Conservation (phyloP, 116 monocot genomes). For the Dioscorea cayenensis region DNA sequence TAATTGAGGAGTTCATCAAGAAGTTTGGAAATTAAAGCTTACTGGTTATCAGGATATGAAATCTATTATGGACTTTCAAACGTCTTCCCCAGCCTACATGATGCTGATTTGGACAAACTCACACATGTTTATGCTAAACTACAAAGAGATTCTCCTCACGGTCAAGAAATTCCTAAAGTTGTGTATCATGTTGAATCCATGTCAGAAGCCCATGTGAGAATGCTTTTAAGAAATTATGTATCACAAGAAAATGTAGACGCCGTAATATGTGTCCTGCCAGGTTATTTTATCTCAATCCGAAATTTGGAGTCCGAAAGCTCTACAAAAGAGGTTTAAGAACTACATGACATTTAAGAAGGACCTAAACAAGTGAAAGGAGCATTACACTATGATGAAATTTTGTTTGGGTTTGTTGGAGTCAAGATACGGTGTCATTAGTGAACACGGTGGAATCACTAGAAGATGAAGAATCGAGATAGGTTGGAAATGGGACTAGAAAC, state of each 20-base stretch:
- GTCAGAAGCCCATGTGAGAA: conserved; percentile 96
- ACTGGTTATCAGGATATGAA: too few species aligned
- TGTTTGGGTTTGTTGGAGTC: conserved; percentile 47
- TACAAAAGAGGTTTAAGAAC: conserved; percentile 91
- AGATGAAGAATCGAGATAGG: too few species aligned
- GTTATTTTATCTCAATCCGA: too few species aligned
- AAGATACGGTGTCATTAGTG: too few species aligned
- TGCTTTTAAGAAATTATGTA: conserved; percentile 85
- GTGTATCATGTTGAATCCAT: conserved; percentile 94
- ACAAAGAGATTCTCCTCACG: conserved; percentile 76
- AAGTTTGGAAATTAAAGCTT: too few species aligned
- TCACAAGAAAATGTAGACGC: conserved; percentile 94
- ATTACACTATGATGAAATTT: conserved; percentile 73
- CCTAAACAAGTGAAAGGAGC: conserved; percentile 76
- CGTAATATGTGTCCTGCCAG: conserved; percentile 82
- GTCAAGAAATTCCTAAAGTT: conserved; percentile 95
- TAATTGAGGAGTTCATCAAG: too few species aligned
- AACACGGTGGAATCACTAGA: too few species aligned
- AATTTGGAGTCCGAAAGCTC: too few species aligned
- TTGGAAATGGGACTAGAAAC: too few species aligned
- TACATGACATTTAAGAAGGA: conserved; percentile 97
- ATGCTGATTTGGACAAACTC: conserved; percentile 88
- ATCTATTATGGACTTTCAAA: too few species aligned
- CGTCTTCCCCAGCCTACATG: conserved; percentile 75
- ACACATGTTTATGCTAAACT: conserved; percentile 92